Evolutionary conservation across 176 grass and related monocot genomes (phyloP), one percentile per base, ranked within the genome.

Genomic region (Tillandsia leiboldiana): DNA sequence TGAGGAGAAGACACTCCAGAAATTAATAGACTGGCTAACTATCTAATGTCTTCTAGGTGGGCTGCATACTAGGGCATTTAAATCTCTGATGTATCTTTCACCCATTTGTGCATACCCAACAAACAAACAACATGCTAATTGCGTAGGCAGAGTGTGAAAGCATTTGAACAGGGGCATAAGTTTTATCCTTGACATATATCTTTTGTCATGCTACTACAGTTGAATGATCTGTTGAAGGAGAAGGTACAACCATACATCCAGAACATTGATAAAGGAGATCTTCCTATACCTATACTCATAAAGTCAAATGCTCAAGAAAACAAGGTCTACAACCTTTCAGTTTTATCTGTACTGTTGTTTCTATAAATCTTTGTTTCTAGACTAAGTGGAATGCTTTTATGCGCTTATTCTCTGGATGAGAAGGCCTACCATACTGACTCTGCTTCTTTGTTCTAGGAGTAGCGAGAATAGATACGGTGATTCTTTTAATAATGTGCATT

Each of bases 201-300:
- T 12, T 23, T 9, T 69, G 26, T 58, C 0, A 12, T 77, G 42
- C 33, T 15, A 12, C 59, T 72, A 18, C 15, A 77, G 75, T 22
- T 77, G 53, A 77, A 69, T 51, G 65, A 77, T 62, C 51, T 77
- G 59, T 24, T 77, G 48, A 77, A 69, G 22, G 75, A 77, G 33
- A 77, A 77, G 53, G 67, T 77, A 26, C 52, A 69, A 77, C 75
- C 75, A 77, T 69, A 77, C 48, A 15, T 50, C 11, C 67, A 13
- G 18, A 69, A 23, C 12, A 48, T 61, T 26, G 53, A 77, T 14
- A 77, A 77, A 56, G 66, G 52, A 26, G 66, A 48, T 28, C 75
- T 77, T 61, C 65, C 65, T 8, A 33, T 50, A 8, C 3, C 75
- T 50, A 77, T 77, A 62, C 17, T 77, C 5, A 69, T 69, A 27